Evolutionary conservation across 2,329 filamentous ascomycete genomes (phyloP).

Genomic region (Ophiostoma fasciatum): DNA sequence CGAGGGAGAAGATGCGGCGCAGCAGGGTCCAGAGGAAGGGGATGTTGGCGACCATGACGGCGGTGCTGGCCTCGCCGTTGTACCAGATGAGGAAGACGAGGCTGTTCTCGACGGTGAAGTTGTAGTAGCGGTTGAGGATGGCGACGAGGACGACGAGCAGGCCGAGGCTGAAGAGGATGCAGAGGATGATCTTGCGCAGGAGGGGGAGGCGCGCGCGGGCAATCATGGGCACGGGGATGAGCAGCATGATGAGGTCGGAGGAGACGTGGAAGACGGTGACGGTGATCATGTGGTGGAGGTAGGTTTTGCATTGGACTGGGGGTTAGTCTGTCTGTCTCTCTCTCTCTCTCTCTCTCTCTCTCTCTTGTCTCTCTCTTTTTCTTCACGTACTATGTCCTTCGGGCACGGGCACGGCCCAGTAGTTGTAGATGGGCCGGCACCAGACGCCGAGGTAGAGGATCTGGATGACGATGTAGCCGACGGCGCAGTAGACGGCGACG

Average conservation of each 20-base stretch:
- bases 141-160: conserved; percentile 38
- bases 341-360: too few species aligned
- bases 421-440: conserved; percentile 36
- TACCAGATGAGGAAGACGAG: conserved; percentile 45
- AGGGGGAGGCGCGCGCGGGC: conserved; percentile 23
- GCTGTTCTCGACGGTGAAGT: conserved; percentile 40
- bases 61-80: conserved; percentile 42
- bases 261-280: conserved; percentile 32
- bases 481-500: conserved; percentile 18
- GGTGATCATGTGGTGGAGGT: conserved; percentile 31
- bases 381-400: conserved; percentile 15
- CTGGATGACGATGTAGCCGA: conserved; percentile 11
- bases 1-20: conserved; percentile 22
- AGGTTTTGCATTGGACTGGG: conserved; percentile 28
- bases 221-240: conserved; percentile 30
- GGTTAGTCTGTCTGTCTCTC: too few species aligned
- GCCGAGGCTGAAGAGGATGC: conserved; percentile 41
- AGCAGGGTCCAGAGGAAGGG: conserved; percentile 45
- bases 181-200: conserved; percentile 32
- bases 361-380: too few species aligned
- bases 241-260: conserved; percentile 28
- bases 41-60: conserved; percentile 45
- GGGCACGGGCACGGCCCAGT: conserved; percentile 33
- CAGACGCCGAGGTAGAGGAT: conserved; percentile 23
- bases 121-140: conserved; percentile 46